Conservation (phyloP, 345 rosid species). For the Eucalyptus coolabah region DNA sequence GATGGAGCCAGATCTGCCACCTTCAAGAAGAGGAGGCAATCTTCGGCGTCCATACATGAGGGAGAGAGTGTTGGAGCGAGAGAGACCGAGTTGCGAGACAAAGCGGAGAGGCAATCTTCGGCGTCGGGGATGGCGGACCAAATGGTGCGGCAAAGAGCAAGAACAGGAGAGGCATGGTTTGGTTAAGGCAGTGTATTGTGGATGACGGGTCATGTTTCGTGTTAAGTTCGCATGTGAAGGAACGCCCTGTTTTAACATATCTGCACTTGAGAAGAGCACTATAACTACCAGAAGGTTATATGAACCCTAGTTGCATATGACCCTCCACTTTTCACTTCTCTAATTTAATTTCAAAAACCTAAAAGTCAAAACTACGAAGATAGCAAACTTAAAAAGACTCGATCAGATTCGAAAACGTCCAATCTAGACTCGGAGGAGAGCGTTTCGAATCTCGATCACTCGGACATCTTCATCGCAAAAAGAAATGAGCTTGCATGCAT, state of each 20-base stretch:
- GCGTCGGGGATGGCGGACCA: neutral
- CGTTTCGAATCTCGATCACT: neutral
- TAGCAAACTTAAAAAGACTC: neutral
- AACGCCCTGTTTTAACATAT: neutral
- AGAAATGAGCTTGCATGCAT: neutral
- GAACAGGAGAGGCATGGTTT: neutral
- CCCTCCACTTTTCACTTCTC: neutral
- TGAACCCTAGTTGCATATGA: neutral
- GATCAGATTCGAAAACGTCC: neutral
- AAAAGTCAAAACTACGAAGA: neutral
- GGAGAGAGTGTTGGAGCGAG: neutral
- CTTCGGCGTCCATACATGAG: neutral
- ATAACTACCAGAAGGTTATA: neutral
- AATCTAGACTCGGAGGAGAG: neutral
- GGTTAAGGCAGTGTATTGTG: neutral
- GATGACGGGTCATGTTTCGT: neutral
- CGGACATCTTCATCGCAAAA: neutral
- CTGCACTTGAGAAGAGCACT: neutral
- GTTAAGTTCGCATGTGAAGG: neutral
- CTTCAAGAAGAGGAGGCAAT: neutral
- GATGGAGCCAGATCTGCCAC: neutral
- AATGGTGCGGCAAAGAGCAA: neutral
- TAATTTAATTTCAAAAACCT: neutral
- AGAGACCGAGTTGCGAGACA: neutral
- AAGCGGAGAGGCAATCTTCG: neutral